A percentile compares a stretch with the other conserved stretches of the same genome.
Conservation (phyloP, 352 stramenopile genomes). For the Aphanomyces cochlioides region DNA sequence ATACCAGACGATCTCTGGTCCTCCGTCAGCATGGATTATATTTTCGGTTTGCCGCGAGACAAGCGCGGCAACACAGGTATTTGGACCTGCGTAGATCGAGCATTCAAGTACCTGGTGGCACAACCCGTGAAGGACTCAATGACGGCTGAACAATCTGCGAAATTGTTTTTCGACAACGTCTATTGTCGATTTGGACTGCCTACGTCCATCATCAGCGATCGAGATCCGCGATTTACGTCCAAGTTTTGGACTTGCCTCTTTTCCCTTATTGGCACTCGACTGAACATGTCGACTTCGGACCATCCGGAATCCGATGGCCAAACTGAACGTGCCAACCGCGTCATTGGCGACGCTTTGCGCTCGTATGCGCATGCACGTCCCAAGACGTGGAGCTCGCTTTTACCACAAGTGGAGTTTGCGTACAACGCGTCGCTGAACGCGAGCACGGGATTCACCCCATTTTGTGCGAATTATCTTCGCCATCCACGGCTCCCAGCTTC, state of each 20-base stretch:
- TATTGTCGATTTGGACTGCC: not conserved
- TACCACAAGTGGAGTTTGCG: no score
- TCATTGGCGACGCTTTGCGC: not conserved
- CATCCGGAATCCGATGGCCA: not conserved
- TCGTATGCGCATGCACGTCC: not conserved
- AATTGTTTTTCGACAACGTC: not conserved
- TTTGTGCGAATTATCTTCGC: no score
- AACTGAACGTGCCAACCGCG: not conserved
- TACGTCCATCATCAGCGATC: not conserved
- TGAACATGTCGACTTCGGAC: no score
- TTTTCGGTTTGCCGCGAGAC: not conserved
- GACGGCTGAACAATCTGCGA: not conserved
- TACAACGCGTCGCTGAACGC: no score
- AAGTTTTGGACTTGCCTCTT: not conserved
- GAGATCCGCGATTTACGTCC: not conserved
- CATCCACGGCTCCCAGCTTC: no score
- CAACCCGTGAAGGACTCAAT: not conserved
- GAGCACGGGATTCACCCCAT: no score
- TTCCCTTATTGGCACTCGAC: not conserved
- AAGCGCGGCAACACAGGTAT: not conserved
- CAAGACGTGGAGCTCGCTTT: no score
- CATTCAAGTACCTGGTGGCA: not conserved
- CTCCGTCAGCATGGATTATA: constrained; percentile 6
- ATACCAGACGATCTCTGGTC: constrained; percentile 3
- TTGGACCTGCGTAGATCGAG: not conserved